Evolutionary conservation across 2,329 filamentous ascomycete species (phyloP).

Genomic region (Epichloe brachyelytri): DNA sequence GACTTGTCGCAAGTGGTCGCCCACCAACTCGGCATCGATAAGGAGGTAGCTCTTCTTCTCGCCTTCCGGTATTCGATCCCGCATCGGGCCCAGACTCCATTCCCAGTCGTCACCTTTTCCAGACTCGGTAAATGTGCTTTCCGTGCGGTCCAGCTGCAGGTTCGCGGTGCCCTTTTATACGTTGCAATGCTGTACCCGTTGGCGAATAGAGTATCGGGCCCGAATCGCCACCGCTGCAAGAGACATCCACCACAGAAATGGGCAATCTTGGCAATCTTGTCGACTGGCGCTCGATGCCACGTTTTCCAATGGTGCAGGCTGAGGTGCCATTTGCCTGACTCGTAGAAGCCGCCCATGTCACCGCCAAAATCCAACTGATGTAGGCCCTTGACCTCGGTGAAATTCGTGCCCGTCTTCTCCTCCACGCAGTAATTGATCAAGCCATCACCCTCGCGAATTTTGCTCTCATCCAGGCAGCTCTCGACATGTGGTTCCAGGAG

Average conservation of each 20-base stretch:
- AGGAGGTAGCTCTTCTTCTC: conserved; percentile 41
- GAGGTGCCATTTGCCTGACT: conserved; percentile 39
- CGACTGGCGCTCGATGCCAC: conserved; percentile 36
- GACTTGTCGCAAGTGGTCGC: conserved; percentile 37
- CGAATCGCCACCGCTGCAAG: conserved; percentile 41
- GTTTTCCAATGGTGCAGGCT: conserved; percentile 52
- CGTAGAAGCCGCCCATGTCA: conserved; percentile 47
- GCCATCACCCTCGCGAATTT: conserved; percentile 35
- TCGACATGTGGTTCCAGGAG: conserved; percentile 34
- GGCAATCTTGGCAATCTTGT: conserved; percentile 9
- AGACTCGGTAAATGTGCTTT: conserved; percentile 31
- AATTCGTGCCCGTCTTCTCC: conserved; percentile 35
- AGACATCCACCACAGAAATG: conserved; percentile 45
- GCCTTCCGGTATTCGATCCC: conserved; percentile 19
- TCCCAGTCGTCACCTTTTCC: conserved; percentile 34
- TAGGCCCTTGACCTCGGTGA: conserved; percentile 42
- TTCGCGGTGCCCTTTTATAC: conserved; percentile 29
- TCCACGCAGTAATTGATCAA: conserved; percentile 46
- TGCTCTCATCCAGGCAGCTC: conserved; percentile 32
- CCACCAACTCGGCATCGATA: conserved; percentile 28
- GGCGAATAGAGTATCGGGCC: conserved; percentile 34
- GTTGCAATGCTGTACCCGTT: conserved; percentile 46
- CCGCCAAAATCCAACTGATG: conserved; percentile 43
- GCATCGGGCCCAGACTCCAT: conserved; percentile 40
- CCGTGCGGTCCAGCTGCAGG: conserved; percentile 32